Percentiles rank a stretch among this genome's conserved stretches.
Evolutionary conservation across 1,284 basidiomycete species (phyloP).

Genomic region (Takashimella tepidaria): DNA sequence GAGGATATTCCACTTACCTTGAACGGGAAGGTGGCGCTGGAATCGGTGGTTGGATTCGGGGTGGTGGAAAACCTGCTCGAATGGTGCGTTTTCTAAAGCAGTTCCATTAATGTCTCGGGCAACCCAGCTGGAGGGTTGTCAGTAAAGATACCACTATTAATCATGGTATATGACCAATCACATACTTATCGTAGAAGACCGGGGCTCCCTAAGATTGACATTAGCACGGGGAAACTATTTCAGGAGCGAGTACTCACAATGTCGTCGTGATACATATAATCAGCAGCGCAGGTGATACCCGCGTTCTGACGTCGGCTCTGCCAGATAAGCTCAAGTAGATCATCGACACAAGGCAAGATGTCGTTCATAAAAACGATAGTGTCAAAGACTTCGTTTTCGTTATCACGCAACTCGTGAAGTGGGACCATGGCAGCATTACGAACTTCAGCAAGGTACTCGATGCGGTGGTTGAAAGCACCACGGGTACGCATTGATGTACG

Average conservation of each 20-base stretch:
- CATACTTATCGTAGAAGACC: slow-evolving; percentile 84
- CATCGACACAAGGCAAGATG: slow-evolving; percentile 89
- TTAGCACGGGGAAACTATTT: too few species aligned
- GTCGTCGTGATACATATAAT: slow-evolving; percentile 96
- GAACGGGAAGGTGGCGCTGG: slow-evolving; percentile 82
- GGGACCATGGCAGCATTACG: slow-evolving; percentile 91
- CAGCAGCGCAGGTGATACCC: slow-evolving; percentile 90
- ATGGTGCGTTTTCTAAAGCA: slow-evolving; percentile 90
- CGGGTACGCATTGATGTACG: slow-evolving; percentile 82
- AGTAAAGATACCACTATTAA: background rate
- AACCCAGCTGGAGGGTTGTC: slow-evolving; percentile 60
- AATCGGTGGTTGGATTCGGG: slow-evolving; percentile 67
- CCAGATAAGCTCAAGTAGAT: slow-evolving; percentile 91
- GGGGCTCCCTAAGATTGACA: slow-evolving; percentile 57
- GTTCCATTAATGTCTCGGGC: slow-evolving; percentile 95
- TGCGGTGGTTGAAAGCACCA: slow-evolving; percentile 95
- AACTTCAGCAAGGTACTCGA: slow-evolving; percentile 95
- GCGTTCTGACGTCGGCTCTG: slow-evolving; percentile 86
- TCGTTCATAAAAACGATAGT: slow-evolving; percentile 98
- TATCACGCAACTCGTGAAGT: slow-evolving; percentile 81
- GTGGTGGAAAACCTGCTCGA: slow-evolving; percentile 87
- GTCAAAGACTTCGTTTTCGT: slow-evolving; percentile 86
- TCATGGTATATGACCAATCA: background rate
- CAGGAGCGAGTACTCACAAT: slow-evolving; percentile 54
- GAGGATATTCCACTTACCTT: slow-evolving; percentile 46